Base-by-base conservation (phyloP, 306 rosid genomes). In the Citrullus mucosospermus region DNA sequence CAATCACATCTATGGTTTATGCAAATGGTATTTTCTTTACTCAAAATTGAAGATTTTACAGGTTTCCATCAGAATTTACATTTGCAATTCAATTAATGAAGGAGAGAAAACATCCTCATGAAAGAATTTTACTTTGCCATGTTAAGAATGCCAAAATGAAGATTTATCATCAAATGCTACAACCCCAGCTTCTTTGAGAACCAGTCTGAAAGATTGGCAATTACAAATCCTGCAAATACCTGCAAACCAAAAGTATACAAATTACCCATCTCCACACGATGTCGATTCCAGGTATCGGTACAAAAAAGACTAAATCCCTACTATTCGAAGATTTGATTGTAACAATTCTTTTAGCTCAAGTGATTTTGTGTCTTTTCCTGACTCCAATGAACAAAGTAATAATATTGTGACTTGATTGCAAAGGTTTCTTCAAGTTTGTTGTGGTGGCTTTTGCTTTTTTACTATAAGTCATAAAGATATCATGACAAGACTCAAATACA, bases 221-320 rank as follows among this genome's bases (percentile, higher is more conserved):
- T 89, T 58, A 95, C 90, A 88, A 95, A 95, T 43, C 99, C 97
- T 46, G 87, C 92, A 88, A 95, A 92, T 39, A 95, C 99, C 99
- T 95, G 91, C 87, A 87, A 72, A 82, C 60, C 60, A 53, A 75
- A 76, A 59, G 67, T 39, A 65, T 56, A 51, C 50, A 41, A 25
- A 62, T 62, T 1, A 65, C 72, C 48, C 28, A 9, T 65, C 15
- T 16, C 50, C 32, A 67, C 53, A 10, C 1, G 32, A 67, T 5
- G 16, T 39, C 30, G 32, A 67, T 13, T n/a, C 71, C 3, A 34
- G 46, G 36, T 65, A 36, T 16, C 9, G 34, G 2, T 68, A 68
- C 34, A 68, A 11, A 41, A n/a, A 22, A 38, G 12, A 68, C 10
- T 13, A 12, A 6, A 39, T 2, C 71, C 14, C 48, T 38, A 36